Evolutionary conservation across 2,329 filamentous ascomycete genomes (phyloP).

Genomic region (Cercospora beticola): DNA sequence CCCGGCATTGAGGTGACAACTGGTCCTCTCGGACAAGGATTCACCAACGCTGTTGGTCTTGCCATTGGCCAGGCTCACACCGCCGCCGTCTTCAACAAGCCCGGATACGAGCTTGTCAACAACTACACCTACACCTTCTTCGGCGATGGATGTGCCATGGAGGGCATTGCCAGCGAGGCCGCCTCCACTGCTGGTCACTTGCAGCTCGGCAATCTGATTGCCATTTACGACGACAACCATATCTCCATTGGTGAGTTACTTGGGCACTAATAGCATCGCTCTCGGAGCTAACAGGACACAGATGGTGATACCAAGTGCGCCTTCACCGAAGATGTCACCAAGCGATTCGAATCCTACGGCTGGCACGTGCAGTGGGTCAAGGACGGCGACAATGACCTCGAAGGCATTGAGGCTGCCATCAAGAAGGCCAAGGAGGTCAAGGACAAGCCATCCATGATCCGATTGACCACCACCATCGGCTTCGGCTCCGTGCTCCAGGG

Average conservation of each 20-base stretch:
- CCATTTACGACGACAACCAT: conserved; percentile 97
- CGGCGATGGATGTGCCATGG: conserved; percentile 97
- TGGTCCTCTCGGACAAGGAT: conserved; percentile 94
- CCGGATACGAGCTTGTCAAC: conserved; percentile 83
- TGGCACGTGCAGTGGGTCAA: conserved; percentile 87
- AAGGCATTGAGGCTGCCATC: conserved; percentile 84
- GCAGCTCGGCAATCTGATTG: conserved; percentile 96
- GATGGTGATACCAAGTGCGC: conserved; percentile 94
- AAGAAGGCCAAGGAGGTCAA: conserved; percentile 80
- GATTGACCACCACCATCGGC: conserved; percentile 95
- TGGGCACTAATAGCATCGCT: neutral
- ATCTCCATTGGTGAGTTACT: conserved; percentile 69
- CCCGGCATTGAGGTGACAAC: conserved; percentile 97
- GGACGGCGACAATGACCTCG: conserved; percentile 86
- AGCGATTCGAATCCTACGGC: conserved; percentile 95
- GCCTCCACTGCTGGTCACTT: conserved; percentile 91
- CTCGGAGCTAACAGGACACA: conserved; percentile 35
- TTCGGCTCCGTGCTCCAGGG: conserved; percentile 92
- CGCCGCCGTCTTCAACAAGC: conserved; percentile 92
- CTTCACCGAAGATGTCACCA: conserved; percentile 94
- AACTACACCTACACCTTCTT: conserved; percentile 98
- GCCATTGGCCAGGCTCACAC: conserved; percentile 95
- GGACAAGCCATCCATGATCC: conserved; percentile 96
- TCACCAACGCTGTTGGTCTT: conserved; percentile 95
- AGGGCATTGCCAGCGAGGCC: conserved; percentile 93